phyloP scores from a whole-genome alignment of 805 yeast species.

The Candida succiphila region DNA sequence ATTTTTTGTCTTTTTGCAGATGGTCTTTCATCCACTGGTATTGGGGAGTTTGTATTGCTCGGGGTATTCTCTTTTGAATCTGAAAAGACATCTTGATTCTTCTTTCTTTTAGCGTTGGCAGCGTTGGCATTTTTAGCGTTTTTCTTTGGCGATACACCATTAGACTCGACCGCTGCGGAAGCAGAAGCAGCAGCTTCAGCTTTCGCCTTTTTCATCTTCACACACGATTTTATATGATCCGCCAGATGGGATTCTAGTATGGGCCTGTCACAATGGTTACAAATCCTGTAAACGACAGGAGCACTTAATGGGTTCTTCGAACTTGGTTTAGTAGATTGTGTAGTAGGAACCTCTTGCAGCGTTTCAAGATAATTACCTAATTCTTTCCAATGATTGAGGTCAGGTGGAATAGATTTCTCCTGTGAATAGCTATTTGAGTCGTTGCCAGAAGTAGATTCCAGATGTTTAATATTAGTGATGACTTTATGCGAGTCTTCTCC shows the following conservation, averaged over 20 bases:
- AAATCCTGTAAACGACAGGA: conserved; percentile 32
- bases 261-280: conserved; percentile 38
- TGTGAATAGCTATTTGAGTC: not conserved
- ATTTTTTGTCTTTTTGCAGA: conserved; percentile 5
- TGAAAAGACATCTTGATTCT: conserved; percentile 5
- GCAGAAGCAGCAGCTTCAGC: conserved; percentile 1
- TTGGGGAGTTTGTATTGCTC: conserved; percentile 13
- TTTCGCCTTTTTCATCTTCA: conserved; percentile 21
- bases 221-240: conserved; percentile 30
- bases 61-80: conserved; percentile 17
- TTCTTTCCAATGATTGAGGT: conserved; percentile 25
- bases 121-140: conserved; percentile 6
- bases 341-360: conserved; percentile 10
- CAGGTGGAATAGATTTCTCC: conserved; percentile 6
- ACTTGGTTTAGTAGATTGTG: not conserved
- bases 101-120: conserved; percentile 15
- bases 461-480: conserved; percentile 7
- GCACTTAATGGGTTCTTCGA: conserved; percentile 25
- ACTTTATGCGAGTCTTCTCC: conserved; percentile 14
- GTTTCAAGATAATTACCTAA: conserved; percentile 23
- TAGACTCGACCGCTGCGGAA: not conserved
- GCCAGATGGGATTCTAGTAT: conserved; percentile 26
- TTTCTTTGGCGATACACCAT: not conserved
- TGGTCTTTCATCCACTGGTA: conserved; percentile 7
- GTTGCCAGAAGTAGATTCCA: not conserved